Evolutionary conservation across 495 filamentous ascomycete species (phyloP).

Genomic region (Lepidopterella palustris): DNA sequence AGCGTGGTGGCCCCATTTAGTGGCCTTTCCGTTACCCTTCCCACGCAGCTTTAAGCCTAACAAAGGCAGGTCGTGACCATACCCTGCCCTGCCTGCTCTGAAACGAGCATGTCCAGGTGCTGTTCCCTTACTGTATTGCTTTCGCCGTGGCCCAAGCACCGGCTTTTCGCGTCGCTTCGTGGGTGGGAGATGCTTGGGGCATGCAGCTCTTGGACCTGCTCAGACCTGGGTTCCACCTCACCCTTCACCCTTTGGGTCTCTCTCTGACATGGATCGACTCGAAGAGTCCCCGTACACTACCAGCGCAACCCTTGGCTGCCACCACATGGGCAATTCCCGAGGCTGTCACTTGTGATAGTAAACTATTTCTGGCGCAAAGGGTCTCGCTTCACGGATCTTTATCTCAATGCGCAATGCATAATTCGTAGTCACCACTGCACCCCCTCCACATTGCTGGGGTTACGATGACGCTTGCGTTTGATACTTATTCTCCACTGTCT

Average conservation of each 20-base stretch:
- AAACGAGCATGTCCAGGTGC: not conserved
- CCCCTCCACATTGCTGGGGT: slow-evolving; percentile 2
- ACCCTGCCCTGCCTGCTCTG: not conserved
- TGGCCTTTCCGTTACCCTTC: not conserved
- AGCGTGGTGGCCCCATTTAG: not conserved
- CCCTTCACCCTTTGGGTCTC: not conserved
- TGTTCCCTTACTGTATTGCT: not conserved
- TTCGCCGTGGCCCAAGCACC: not conserved
- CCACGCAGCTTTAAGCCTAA: too few relatives aligned
- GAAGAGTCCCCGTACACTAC: not conserved
- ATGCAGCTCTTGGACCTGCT: not conserved
- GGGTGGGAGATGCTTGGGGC: not conserved
- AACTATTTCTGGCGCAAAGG: slow-evolving; percentile 21
- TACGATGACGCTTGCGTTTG: slow-evolving; percentile 13
- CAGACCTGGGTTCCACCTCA: not conserved
- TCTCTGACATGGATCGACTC: not conserved
- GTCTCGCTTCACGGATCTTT: slow-evolving; percentile 7
- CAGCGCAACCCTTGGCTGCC: not conserved
- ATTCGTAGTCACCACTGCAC: slow-evolving; percentile 5
- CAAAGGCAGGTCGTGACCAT: too few relatives aligned
- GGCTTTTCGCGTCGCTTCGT: not conserved
- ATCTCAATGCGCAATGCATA: slow-evolving; percentile 21
- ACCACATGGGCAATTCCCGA: not conserved
- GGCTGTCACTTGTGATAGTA: slow-evolving; percentile 10
- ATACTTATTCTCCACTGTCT: slow-evolving; percentile 20